Percentiles rank a stretch among this genome's conserved stretches.
Conservation (phyloP, 192 early-diverging fungal species). For the Entophlyctis luteolus region DNA sequence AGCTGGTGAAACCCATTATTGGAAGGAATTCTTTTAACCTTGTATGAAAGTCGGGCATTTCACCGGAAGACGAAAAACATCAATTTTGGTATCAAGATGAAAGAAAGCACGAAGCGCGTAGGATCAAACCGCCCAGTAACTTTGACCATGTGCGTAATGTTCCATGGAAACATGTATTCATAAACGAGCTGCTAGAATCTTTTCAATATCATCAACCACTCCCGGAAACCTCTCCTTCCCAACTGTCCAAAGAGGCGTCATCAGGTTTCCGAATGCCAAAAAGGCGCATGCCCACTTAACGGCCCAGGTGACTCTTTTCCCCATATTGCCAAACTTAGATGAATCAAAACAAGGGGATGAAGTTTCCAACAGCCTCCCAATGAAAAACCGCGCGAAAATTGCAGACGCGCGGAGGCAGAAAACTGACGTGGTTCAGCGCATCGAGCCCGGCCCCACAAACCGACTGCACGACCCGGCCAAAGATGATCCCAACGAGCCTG, state of each 20-base stretch:
- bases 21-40: not conserved
- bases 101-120: not conserved
- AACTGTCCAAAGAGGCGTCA: not conserved
- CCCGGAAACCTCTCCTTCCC: not conserved
- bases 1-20: not conserved
- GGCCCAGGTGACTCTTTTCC: not conserved
- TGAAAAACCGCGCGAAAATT: not conserved
- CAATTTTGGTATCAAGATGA: not conserved
- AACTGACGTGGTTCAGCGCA: constrained; percentile 15
- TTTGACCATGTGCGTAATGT: constrained; percentile 7
- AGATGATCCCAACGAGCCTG: constrained; percentile 24
- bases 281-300: constrained; percentile 4
- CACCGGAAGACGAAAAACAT: not conserved
- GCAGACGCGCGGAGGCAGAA: not conserved
- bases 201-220: constrained; percentile 15
- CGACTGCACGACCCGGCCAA: constrained; percentile 15
- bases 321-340: not conserved
- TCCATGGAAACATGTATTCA: not conserved
- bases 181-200: not conserved
- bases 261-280: not conserved
- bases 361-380: constrained; percentile 6
- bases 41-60: not conserved
- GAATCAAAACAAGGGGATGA: not conserved
- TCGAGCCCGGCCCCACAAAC: constrained; percentile 3
- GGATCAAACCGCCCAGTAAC: constrained; percentile 16